phyloP scores from a whole-genome alignment of 352 stramenopile species.

The Pythium aquatile region DNA sequence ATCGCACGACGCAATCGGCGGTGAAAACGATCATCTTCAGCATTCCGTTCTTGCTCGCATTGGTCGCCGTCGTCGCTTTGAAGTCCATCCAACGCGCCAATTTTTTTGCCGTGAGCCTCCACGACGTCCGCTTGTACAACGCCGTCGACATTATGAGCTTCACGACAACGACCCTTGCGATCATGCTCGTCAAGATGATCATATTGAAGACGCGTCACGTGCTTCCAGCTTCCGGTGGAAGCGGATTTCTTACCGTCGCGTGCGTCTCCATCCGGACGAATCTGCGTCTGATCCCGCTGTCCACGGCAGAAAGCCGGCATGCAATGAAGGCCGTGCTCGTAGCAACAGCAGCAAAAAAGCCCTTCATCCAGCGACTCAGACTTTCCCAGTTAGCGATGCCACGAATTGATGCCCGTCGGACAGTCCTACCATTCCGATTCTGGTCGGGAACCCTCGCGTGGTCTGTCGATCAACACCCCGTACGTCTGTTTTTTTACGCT shows the following conservation, averaged over 20 bases:
- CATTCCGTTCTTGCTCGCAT: conserved; percentile 6
- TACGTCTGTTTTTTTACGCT: neutral
- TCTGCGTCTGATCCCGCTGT: neutral
- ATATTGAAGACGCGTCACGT: neutral
- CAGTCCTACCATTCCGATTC: neutral
- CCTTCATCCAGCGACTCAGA: neutral
- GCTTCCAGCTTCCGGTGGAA: neutral
- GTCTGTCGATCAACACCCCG: neutral
- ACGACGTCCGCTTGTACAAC: neutral
- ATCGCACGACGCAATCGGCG: conserved; percentile 12
- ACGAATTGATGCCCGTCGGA: neutral
- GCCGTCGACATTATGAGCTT: conserved; percentile 17
- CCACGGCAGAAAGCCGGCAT: neutral
- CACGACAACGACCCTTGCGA: conserved; percentile 5
- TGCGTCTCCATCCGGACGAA: conserved; percentile 9
- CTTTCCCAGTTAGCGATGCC: neutral
- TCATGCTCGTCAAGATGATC: conserved; percentile 13
- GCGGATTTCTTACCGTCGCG: neutral
- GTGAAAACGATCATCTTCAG: conserved; percentile 7
- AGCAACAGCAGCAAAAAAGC: neutral
- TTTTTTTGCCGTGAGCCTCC: neutral
- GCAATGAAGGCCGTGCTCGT: too few species aligned
- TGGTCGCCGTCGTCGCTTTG: conserved; percentile 8
- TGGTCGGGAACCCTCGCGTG: neutral
- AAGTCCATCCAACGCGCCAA: neutral